Evolutionary conservation across 2,329 filamentous ascomycete species (phyloP), one percentile per base, ranked within the genome.

Genomic region (Biscogniauxia mediterranea): DNA sequence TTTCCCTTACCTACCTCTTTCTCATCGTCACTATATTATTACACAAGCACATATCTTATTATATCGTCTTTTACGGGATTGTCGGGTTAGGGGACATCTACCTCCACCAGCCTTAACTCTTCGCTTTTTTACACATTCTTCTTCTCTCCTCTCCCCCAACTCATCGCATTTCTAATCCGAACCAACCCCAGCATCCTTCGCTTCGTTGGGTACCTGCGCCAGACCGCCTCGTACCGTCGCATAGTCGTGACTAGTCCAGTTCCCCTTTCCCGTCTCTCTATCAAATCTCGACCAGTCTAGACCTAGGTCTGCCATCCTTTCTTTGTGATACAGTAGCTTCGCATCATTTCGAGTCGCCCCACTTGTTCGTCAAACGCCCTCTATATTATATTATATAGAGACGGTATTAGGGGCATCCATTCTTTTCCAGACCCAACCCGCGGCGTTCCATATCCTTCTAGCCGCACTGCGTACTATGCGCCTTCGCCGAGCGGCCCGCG

Each of bases 401-500:
- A 19, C 21, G 9, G 21, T 32, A 58, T 23, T 49, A 17, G 8
- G 17, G 26, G 49, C 28, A 6, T 26, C 46, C 46, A 1, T n/a
- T 46, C 28, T 32, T 32, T 32, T 13, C 7, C 28, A 2, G 7
- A 32, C 3, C 13, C 38, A 46, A n/a, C 3, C 38, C 38, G 6
- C 13, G 38, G 38, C 15, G 38, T 46, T 46, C 38, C 38, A 11
- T 46, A 46, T 13, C 13, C 38, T n/a, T 46, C 15, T 11, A 32
- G 6, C 38, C 11, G 62, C 51, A 52, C 55, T 26, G 59, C 68
- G 61, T 72, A 76, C 69, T 67, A 88, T 89, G 86, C 83, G 86
- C 79, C 85, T 96, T 72, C 85, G 83, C 67, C 88, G 84, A 78
- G 94, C 95, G 61, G 95, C 95, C 58, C 90, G 95, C 65, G 89